Evolutionary conservation across 129 eudicot species (phyloP).

Genomic region (Rutidosis leptorrhynchoides): DNA sequence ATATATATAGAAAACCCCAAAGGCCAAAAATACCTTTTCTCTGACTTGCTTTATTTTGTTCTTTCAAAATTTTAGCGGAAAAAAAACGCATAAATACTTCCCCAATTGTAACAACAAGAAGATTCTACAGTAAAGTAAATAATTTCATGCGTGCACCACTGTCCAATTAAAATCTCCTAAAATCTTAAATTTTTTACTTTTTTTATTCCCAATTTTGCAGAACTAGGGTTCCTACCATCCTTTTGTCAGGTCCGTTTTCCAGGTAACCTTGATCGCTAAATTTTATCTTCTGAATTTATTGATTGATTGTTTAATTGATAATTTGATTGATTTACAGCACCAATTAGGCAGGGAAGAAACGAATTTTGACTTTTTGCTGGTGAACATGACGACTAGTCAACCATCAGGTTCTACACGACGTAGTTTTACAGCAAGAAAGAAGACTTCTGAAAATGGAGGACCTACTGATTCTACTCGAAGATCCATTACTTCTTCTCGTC

Average conservation of each 20-base stretch:
- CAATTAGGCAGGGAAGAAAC: background rate
- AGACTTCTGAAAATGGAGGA: slow-evolving; percentile 41
- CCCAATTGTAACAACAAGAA: background rate
- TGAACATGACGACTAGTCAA: slow-evolving; percentile 52
- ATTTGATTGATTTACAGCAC: slow-evolving; percentile 8
- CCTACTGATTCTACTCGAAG: slow-evolving; percentile 32
- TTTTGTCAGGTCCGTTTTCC: slow-evolving; percentile 28
- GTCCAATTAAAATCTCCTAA: slow-evolving; percentile 11
- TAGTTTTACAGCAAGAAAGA: slow-evolving; percentile 55
- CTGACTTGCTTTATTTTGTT: background rate
- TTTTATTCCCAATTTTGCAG: background rate
- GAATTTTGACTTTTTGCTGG: slow-evolving; percentile 18
- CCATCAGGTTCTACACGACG: slow-evolving; percentile 50
- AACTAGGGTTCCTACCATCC: slow-evolving; percentile 14
- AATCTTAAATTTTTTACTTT: slow-evolving; percentile 5
- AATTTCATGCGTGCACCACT: background rate
- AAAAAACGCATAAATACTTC: background rate
- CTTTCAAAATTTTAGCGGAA: background rate
- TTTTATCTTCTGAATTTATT: background rate
- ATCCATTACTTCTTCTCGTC: slow-evolving; percentile 59
- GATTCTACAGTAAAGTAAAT: background rate
- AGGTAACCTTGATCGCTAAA: background rate
- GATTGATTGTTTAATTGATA: slow-evolving; percentile 11
- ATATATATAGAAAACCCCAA: background rate
- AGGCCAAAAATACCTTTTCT: background rate